Percentiles rank a stretch among this genome's conserved stretches.
Conservation (phyloP, 2,329 filamentous ascomycete species). For the Venturiaceae sp. region DNA sequence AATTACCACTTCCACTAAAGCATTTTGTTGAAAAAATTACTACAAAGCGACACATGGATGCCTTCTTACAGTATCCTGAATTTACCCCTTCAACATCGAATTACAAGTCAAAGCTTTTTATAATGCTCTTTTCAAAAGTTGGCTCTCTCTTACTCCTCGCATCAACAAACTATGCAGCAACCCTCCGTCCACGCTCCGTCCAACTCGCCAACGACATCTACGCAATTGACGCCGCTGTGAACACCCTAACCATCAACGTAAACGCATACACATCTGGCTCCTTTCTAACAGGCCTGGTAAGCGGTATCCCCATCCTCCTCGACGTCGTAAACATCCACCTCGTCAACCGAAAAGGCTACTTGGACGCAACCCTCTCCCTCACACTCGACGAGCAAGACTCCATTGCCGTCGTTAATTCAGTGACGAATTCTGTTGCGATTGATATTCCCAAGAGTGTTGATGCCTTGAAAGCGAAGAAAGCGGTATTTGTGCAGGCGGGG, state of each 20-base stretch:
- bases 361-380: slow-evolving; percentile 13
- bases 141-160: background rate
- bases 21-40: too few species aligned
- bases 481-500: slow-evolving; percentile 9
- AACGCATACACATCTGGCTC: background rate
- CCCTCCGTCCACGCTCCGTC: background rate
- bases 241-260: background rate
- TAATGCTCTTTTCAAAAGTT: background rate
- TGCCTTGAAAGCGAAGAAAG: slow-evolving; percentile 13
- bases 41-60: background rate
- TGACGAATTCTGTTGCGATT: slow-evolving; percentile 12
- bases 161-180: background rate
- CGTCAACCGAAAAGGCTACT: slow-evolving; percentile 14
- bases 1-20: too few species aligned
- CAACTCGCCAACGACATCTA: background rate
- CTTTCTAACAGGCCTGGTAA: background rate
- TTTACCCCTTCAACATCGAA: background rate
- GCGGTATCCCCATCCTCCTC: background rate
- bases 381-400: slow-evolving; percentile 12
- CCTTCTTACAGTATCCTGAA: background rate
- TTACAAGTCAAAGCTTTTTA: background rate
- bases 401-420: slow-evolving; percentile 12
- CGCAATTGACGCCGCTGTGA: background rate
- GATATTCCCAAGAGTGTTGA: slow-evolving; percentile 13
- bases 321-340: background rate